Evolutionary conservation across 768 basidiomycete species (phyloP).

Genomic region (Rhizopogon vinicolor): DNA sequence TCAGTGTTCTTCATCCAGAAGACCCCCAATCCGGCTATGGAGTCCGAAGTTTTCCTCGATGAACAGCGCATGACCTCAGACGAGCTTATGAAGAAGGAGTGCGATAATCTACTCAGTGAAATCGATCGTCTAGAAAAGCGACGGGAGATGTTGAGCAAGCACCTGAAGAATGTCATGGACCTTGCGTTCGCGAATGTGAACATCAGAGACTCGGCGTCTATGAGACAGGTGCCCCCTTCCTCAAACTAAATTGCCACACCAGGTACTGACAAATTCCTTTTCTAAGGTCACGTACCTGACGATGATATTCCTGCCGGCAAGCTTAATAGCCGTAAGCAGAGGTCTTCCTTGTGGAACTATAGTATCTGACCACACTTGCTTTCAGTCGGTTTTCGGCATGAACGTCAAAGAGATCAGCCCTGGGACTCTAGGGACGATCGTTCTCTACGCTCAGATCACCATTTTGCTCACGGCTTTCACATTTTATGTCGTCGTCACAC

Average conservation of each 20-base stretch:
- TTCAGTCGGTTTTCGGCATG: constrained; percentile 52
- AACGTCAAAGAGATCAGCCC: constrained; percentile 44
- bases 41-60: constrained; percentile 15
- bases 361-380: background rate
- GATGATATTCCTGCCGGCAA: constrained; percentile 59
- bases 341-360: background rate
- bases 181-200: constrained; percentile 53
- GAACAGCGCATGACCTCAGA: constrained; percentile 17
- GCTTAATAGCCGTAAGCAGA: constrained; percentile 32
- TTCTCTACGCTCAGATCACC: constrained; percentile 35
- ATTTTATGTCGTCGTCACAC: constrained; percentile 51
- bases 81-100: constrained; percentile 41
- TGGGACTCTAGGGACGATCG: constrained; percentile 25
- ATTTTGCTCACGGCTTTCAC: constrained; percentile 44
- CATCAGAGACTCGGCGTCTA: constrained; percentile 41
- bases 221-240: constrained; percentile 22
- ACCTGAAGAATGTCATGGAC: constrained; percentile 29
- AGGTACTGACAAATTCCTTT: background rate
- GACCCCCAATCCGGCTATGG: constrained; percentile 46
- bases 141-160: constrained; percentile 22
- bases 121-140: constrained; percentile 42
- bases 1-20: constrained; percentile 43
- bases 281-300: constrained; percentile 43
- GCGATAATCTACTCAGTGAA: constrained; percentile 41
- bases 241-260: constrained; percentile 19